Conservation (phyloP, 2,329 filamentous ascomycete species). For the Phyllosticta citribraziliensis region DNA sequence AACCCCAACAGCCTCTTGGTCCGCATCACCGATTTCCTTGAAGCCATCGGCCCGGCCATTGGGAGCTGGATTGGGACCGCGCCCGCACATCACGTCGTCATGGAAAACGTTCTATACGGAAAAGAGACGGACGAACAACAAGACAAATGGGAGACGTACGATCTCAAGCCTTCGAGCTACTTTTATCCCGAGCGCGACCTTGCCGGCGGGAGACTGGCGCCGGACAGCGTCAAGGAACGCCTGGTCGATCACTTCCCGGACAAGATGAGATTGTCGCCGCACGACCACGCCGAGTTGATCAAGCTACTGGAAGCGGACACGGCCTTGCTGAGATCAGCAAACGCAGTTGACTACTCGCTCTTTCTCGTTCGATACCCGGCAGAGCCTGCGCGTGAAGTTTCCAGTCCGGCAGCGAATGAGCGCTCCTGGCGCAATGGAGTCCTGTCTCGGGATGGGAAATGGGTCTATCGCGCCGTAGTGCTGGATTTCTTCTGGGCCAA, state of each 20-base stretch:
- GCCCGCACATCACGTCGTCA: constrained; percentile 64
- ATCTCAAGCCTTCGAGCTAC: constrained; percentile 64
- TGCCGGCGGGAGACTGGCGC: constrained; percentile 51
- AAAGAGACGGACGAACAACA: constrained; percentile 35
- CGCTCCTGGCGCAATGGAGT: constrained; percentile 53
- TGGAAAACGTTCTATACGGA: constrained; percentile 65
- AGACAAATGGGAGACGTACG: constrained; percentile 58
- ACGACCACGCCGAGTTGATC: constrained; percentile 48
- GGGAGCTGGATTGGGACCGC: constrained; percentile 51
- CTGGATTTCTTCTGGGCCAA: constrained; percentile 75
- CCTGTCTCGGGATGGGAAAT: constrained; percentile 51
- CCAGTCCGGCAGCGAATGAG: constrained; percentile 15
- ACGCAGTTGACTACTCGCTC: constrained; percentile 66
- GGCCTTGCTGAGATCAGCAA: constrained; percentile 48
- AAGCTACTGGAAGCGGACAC: constrained; percentile 52
- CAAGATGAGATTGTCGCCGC: constrained; percentile 48
- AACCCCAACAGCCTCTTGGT: constrained; percentile 55
- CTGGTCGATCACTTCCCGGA: constrained; percentile 60
- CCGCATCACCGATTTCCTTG: constrained; percentile 61
- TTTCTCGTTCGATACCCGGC: constrained; percentile 54
- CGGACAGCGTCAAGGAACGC: constrained; percentile 54
- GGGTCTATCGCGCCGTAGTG: constrained; percentile 57
- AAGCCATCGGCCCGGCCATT: constrained; percentile 45
- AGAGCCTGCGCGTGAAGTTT: constrained; percentile 18
- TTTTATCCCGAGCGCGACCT: constrained; percentile 69